Evolutionary conservation across 257 asterid genomes (phyloP).

Genomic region (Capsicum baccatum): DNA sequence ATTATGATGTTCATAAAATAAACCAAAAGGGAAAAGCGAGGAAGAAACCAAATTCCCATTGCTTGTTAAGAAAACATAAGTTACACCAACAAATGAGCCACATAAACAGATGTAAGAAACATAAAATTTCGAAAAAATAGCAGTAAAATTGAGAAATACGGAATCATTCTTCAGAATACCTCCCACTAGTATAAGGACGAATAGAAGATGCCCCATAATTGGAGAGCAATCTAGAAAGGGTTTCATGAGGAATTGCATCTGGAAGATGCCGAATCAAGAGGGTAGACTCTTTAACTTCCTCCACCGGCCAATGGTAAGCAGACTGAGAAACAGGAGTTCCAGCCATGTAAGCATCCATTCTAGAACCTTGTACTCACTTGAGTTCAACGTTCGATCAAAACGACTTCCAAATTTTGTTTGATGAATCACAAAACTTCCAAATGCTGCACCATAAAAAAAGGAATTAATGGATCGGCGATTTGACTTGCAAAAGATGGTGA

Average conservation of each 20-base stretch:
- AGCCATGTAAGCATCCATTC: slow-evolving; percentile 11
- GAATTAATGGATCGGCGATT: neutral
- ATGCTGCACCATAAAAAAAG: neutral
- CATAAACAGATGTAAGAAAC: neutral
- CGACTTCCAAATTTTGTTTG: neutral
- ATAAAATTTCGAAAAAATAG: neutral
- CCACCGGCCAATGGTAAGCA: slow-evolving; percentile 20
- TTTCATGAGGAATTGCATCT: slow-evolving; percentile 74
- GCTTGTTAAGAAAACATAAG: neutral
- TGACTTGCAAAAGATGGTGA: neutral
- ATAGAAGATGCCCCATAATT: slow-evolving; percentile 84
- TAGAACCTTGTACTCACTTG: slow-evolving; percentile 21
- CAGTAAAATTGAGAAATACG: neutral
- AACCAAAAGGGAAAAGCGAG: neutral
- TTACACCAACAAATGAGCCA: neutral
- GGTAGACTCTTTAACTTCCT: slow-evolving; percentile 36
- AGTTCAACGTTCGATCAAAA: neutral
- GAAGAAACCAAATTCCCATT: slow-evolving; percentile 7
- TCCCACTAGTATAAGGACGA: slow-evolving; percentile 67
- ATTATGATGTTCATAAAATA: neutral
- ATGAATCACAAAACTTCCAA: neutral
- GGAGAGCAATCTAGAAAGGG: slow-evolving; percentile 72
- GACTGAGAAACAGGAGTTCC: slow-evolving; percentile 17
- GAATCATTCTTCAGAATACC: slow-evolving; percentile 42
- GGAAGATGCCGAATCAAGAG: slow-evolving; percentile 91